Percentiles rank a stretch among this genome's conserved stretches.
Conservation (phyloP, 176 grass and related monocot genomes). For the Hyparrhenia diplandra region DNA sequence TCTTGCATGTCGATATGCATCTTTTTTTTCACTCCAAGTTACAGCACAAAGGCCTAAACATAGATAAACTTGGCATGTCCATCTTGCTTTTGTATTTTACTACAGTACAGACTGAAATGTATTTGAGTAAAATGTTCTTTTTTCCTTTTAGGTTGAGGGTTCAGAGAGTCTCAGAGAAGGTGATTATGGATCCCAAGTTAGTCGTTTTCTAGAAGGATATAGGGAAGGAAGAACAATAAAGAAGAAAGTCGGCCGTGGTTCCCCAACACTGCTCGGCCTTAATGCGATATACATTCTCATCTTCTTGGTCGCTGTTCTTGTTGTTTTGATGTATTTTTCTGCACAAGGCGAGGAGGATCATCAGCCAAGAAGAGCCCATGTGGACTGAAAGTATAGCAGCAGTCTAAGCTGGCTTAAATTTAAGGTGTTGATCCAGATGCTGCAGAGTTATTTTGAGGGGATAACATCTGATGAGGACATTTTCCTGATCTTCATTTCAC, state of each 20-base stretch:
- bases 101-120: conserved; percentile 26
- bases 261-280: conserved; percentile 37
- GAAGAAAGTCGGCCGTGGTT: conserved; percentile 40
- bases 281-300: conserved; percentile 53
- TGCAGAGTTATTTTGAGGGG: background rate
- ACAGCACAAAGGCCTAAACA: background rate
- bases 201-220: conserved; percentile 69
- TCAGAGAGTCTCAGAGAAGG: conserved; percentile 58
- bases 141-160: conserved; percentile 57
- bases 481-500: conserved; percentile 16
- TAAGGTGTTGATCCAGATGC: background rate
- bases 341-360: conserved; percentile 46
- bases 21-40: background rate
- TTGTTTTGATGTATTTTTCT: conserved; percentile 52
- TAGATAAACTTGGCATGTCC: background rate
- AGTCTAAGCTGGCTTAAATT: background rate
- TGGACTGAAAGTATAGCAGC: conserved; percentile 16
- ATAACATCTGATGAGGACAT: background rate
- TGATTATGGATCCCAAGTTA: conserved; percentile 73
- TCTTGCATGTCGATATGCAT: background rate
- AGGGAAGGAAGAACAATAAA: conserved; percentile 67
- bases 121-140: conserved; percentile 20
- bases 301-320: conserved; percentile 41
- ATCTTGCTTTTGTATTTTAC: conserved; percentile 8
- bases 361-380: conserved; percentile 36